These are phyloP conservation scores for Fusarium agapanthi DNA, from an alignment of 2,329 filamentous ascomycete genomes.

Conservation along the genomic window DNA sequence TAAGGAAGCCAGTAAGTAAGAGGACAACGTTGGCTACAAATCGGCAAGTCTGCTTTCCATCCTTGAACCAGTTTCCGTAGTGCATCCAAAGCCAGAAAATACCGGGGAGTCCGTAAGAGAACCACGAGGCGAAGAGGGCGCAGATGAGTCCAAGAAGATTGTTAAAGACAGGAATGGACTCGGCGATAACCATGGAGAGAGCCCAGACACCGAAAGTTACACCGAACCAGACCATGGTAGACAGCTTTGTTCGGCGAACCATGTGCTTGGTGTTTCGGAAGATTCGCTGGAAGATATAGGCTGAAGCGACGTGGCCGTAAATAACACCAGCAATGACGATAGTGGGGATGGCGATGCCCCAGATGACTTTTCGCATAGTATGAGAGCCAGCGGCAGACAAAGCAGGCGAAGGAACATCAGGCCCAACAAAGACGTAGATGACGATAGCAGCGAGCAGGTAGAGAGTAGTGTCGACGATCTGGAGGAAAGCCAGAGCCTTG, in stretches of 20 bases:
- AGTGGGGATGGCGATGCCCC: conserved; percentile 69
- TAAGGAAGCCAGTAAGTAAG: conserved; percentile 46
- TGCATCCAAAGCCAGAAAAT: conserved; percentile 60
- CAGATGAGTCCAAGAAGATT: conserved; percentile 70
- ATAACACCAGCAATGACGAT: conserved; percentile 78
- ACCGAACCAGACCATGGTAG: conserved; percentile 65
- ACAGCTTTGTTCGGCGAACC: conserved; percentile 58
- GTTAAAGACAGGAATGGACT: conserved; percentile 75
- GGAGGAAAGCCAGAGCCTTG: conserved; percentile 60
- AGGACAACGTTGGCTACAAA: conserved; percentile 47
- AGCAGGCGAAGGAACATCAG: conserved; percentile 69
- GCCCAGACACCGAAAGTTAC: conserved; percentile 66
- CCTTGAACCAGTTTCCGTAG: conserved; percentile 51
- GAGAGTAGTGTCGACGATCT: conserved; percentile 65
- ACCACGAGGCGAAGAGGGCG: conserved; percentile 73
- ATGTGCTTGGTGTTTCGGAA: conserved; percentile 68
- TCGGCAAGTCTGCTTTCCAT: conserved; percentile 43
- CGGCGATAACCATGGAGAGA: conserved; percentile 72
- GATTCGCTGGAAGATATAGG: conserved; percentile 71
- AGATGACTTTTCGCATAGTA: conserved; percentile 69
- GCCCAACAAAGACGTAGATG: conserved; percentile 73
- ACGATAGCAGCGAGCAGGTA: conserved; percentile 72
- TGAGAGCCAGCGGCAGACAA: conserved; percentile 66
- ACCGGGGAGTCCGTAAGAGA: conserved; percentile 62
- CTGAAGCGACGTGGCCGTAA: conserved; percentile 71